Conservation (phyloP, 2,329 filamentous ascomycete species). For the Diplodia sapinea region DNA sequence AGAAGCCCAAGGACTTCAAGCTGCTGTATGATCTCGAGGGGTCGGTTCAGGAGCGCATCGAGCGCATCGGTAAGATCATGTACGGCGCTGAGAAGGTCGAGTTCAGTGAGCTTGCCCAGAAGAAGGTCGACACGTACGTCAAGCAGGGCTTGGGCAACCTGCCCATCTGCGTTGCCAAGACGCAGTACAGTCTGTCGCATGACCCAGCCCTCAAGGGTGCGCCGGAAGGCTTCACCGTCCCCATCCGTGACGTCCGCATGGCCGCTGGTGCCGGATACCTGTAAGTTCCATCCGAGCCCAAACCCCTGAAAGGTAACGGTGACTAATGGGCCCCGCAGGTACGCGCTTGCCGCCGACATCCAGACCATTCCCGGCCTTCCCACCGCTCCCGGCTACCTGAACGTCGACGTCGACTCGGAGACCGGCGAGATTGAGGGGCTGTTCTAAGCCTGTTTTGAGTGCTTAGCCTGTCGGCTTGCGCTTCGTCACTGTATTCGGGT, state of each 20-base stretch:
- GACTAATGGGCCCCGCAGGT: conserved; percentile 60
- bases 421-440: conserved; percentile 69
- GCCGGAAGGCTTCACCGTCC: conserved; percentile 90
- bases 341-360: conserved; percentile 94
- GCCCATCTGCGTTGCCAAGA: conserved; percentile 97
- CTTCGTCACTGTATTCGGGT: conserved; percentile 6
- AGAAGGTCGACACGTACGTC: conserved; percentile 95
- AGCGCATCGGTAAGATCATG: conserved; percentile 88
- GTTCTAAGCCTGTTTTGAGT: conserved; percentile 65
- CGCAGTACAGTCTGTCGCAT: conserved; percentile 94
- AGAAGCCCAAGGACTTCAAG: conserved; percentile 82
- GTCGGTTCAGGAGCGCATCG: conserved; percentile 85
- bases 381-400: conserved; percentile 92
- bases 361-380: conserved; percentile 97
- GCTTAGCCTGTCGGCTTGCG: background rate
- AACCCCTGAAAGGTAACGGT: conserved; percentile 33
- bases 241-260: conserved; percentile 91
- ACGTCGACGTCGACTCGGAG: conserved; percentile 73
- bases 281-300: conserved; percentile 56
- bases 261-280: conserved; percentile 93
- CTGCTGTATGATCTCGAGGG: conserved; percentile 81
- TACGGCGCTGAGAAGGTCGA: conserved; percentile 90
- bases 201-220: conserved; percentile 94
- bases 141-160: conserved; percentile 90
- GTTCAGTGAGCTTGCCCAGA: conserved; percentile 91